Conservation (phyloP, 2,329 filamentous ascomycete species). For the Thielaviopsis populi region DNA sequence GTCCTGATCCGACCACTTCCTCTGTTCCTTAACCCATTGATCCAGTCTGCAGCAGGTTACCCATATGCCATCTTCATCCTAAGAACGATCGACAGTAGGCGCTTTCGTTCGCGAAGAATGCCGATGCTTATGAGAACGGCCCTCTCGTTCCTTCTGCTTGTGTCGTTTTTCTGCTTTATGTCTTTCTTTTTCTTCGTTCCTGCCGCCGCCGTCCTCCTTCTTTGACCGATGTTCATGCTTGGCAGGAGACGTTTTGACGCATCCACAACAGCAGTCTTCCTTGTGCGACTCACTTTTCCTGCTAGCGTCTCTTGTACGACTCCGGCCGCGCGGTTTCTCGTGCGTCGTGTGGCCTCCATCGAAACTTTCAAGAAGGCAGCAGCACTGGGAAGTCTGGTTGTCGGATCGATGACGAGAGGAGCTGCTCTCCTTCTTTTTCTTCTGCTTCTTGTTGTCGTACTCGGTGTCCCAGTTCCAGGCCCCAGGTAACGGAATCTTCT, state of each 20-base stretch:
- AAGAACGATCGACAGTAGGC: not conserved
- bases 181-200: not conserved
- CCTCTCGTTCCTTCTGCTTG: not conserved
- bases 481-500: not conserved
- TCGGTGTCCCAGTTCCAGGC: constrained; percentile 6
- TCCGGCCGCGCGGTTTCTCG: not conserved
- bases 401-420: not conserved
- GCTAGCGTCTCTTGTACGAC: not conserved
- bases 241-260: not conserved
- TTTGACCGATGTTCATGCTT: not conserved
- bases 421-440: not conserved
- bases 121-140: not conserved
- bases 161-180: not conserved
- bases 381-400: not conserved
- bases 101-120: not conserved
- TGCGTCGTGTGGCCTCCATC: not conserved
- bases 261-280: not conserved
- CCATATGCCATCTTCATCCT: not conserved
- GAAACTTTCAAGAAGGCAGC: no score
- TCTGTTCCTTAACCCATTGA: not conserved
- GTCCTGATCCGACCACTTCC: not conserved
- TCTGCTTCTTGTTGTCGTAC: not conserved
- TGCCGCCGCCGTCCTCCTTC: not conserved
- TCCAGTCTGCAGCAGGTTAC: not conserved
- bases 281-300: not conserved